These are phyloP conservation scores for Priceomyces carsonii DNA, from an alignment of 805 yeast species.

Conservation along the genomic window DNA sequence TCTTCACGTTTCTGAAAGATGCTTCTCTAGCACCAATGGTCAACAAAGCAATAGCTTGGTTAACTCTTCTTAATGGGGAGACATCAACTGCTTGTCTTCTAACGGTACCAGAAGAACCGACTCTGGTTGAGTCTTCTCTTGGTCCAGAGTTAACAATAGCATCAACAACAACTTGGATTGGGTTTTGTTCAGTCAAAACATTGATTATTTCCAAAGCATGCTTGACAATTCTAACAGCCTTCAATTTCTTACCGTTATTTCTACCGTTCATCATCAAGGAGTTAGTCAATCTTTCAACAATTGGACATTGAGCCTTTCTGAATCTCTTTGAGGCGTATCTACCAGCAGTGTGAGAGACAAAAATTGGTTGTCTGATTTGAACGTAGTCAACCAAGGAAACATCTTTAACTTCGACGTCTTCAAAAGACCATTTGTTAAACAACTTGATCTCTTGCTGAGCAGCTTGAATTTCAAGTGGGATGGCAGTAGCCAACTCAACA, in stretches of 20 bases:
- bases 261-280: conserved; percentile 99
- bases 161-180: conserved; percentile 98
- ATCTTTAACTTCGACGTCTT: conserved; percentile 96
- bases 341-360: conserved; percentile 99
- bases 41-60: conserved; percentile 97
- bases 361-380: conserved; percentile 96
- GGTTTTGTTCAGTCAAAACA: conserved; percentile 98
- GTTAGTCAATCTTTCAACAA: conserved; percentile 99
- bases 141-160: conserved; percentile 99
- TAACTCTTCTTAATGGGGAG: conserved; percentile 99
- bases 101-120: conserved; percentile 99
- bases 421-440: conserved; percentile 99
- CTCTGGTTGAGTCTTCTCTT: conserved; percentile 99
- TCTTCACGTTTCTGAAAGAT: conserved; percentile 99
- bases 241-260: conserved; percentile 99
- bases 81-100: conserved; percentile 99
- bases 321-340: conserved; percentile 99
- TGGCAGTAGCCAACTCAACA: conserved; percentile 89
- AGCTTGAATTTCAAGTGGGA: conserved; percentile 94
- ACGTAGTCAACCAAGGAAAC: conserved; percentile 97
- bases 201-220: conserved; percentile 98
- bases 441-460: conserved; percentile 96
- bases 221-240: conserved; percentile 99
- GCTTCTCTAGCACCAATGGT: conserved; percentile 99
- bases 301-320: conserved; percentile 99